Evolutionary conservation across 441 rosid species (phyloP), one percentile per base, ranked within the genome.

Genomic region (Raphanus hybrid): DNA sequence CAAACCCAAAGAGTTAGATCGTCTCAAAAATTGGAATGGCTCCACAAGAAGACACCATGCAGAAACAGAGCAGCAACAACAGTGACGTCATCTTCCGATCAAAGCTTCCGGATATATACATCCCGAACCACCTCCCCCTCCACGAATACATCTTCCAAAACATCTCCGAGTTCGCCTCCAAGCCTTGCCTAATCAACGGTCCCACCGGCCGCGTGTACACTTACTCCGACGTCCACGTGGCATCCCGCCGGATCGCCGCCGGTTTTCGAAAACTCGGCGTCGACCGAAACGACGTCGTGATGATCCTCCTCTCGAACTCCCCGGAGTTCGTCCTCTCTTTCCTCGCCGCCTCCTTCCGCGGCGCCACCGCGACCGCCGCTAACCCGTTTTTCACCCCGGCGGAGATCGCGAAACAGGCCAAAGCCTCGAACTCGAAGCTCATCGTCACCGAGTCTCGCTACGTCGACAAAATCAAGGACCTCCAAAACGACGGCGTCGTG

Each of bases 301-400:
- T 87, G 90, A 64, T 85, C 71, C 71, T 85, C 14, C 78, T 87
- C 6, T 78, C 84, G 0, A 87, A 87, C 11, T 73, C 67, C 1
- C 88, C 87, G 0, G 88, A 87, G 11, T 87, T 84, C 67, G 86
- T 87, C 3, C 58, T 85, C 26, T 78, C 88, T 1, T 87, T 87
- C 73, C 72, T 87, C n/a, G 90, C 84, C 18, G 86, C 87, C 0
- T 85, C 88, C 0, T 82, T 74, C 74, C 75, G 59, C 5, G 90
- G 88, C 52, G 86, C 88, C 4, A 68, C 32, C 23, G 71, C 81
- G n/a, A 87, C 90, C 2, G 84, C 86, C 18, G 90, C 90, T 0
- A 87, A 87, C 59, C 88, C 90, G 0, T 87, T 87, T 48, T 85
- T 60, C 79, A 87, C 87, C 1, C 70, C 88, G 10, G 80, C 87